Evolutionary conservation across 345 rosid species (phyloP), one percentile per base, ranked within the genome.

Genomic region (Pugionium cornutum): DNA sequence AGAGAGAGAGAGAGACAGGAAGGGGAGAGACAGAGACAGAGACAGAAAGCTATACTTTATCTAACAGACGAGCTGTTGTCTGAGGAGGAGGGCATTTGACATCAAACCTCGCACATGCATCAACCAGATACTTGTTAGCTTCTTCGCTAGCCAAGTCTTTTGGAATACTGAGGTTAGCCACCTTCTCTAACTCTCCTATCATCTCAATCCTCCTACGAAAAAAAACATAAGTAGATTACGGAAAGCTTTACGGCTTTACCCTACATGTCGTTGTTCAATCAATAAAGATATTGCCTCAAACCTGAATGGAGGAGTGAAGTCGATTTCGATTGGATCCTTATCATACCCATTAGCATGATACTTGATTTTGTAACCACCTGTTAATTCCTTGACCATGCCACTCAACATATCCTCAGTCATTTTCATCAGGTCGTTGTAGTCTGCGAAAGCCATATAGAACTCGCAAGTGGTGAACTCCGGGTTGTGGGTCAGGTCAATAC

Each of bases 391-490:
- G 51, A 89, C 85, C 99, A 91, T 88, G 83, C 99, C 99, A 64
- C 99, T 91, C 75, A 94, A 46, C 92, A 94, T 77, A 50, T 74
- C 46, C 76, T 90, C 95, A 9, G 89, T 88, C 27, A 88, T 86
- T 42, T 74, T 73, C 97, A 90, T 90, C 76, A 90, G 36, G 66
- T 90, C 95, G 47, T 87, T 69, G 78, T 90, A 90, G 79, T 88
- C 96, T 0, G 91, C 92, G 69, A 47, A 88, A 30, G 97, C 95
- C 95, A 86, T 88, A 62, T 90, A 88, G 70, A 88, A 88, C 78
- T 88, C 99, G 58, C 96, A 95, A 58, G 97, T 91, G 53, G 99
- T 91, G 78, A 91, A 95, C 79, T 95, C 97, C 8, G 99, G 97
- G 72, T 95, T 95, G 70, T 95, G 97, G 11, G 99, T 95, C 80